Conservation (phyloP, 768 basidiomycete species). For the Boletus eberwhitei region DNA sequence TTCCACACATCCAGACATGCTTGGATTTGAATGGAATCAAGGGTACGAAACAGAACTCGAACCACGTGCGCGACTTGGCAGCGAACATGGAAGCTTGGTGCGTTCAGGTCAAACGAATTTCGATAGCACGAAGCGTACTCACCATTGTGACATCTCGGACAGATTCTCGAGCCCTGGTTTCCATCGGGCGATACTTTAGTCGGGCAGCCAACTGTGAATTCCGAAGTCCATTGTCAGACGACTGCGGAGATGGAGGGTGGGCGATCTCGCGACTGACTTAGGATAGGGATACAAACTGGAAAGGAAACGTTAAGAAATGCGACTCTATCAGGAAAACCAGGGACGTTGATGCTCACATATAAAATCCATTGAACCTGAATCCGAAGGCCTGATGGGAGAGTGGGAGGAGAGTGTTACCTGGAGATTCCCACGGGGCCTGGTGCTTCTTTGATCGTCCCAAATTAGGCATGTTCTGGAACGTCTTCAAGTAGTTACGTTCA, state of each 20-base stretch:
- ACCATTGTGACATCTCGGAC: constrained; percentile 75
- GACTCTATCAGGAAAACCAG: neutral
- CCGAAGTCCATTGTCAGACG: constrained; percentile 2
- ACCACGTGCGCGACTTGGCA: constrained; percentile 68
- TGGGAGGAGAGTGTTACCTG: neutral
- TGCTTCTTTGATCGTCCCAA: neutral
- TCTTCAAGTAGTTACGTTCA: too few relatives aligned
- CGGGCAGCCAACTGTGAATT: constrained; percentile 58
- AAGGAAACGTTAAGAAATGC: neutral
- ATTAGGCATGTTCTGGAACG: neutral
- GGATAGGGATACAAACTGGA: constrained; percentile 52
- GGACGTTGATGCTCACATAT: constrained; percentile 4
- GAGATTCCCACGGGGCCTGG: neutral
- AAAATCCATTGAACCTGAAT: constrained; percentile 1
- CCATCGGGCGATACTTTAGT: constrained; percentile 56
- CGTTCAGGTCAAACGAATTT: neutral
- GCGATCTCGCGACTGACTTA: constrained; percentile 36
- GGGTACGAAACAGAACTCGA: constrained; percentile 74
- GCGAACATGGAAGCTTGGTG: constrained; percentile 52
- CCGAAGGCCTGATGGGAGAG: neutral
- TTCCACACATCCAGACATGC: constrained; percentile 67
- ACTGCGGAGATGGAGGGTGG: constrained; percentile 4
- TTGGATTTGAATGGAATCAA: constrained; percentile 61
- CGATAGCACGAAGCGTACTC: constrained; percentile 9
- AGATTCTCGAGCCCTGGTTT: constrained; percentile 50